phyloP scores from a whole-genome alignment of 768 basidiomycete species.

The Collybiopsis luxurians region DNA sequence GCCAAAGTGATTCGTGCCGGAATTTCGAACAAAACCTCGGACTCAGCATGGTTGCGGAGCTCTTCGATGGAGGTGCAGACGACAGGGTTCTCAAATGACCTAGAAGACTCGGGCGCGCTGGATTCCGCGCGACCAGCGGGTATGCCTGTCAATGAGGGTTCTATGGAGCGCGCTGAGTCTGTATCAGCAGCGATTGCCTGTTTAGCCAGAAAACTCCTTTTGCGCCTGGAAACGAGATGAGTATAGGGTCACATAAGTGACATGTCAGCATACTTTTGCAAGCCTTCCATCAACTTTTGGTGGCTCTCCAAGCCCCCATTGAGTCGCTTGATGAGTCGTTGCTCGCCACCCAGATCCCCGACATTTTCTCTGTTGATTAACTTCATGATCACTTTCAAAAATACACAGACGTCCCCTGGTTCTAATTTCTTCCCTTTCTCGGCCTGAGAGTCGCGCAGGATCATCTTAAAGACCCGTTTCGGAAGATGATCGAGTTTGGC shows the following conservation, averaged over 20 bases:
- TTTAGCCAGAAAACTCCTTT: neutral
- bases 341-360: constrained; percentile 46
- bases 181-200: no score
- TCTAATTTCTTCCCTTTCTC: constrained; percentile 34
- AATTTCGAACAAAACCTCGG: neutral
- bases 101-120: neutral
- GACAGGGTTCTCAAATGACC: neutral
- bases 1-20: neutral
- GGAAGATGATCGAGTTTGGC: constrained; percentile 45
- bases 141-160: neutral
- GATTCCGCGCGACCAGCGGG: neutral
- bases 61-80: neutral
- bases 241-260: neutral
- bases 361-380: constrained; percentile 25
- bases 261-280: constrained; percentile 35
- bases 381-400: constrained; percentile 53
- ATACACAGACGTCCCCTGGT: constrained; percentile 40
- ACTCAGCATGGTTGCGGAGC: neutral
- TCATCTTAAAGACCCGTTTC: constrained; percentile 49
- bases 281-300: constrained; percentile 32
- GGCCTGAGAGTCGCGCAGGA: constrained; percentile 46
- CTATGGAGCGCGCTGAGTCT: no score
- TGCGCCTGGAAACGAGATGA: neutral
- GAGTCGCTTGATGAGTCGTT: constrained; percentile 42
- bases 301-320: constrained; percentile 33